Base-by-base conservation (phyloP, 2,329 filamentous ascomycete species). In the Calonectria honghensis region DNA sequence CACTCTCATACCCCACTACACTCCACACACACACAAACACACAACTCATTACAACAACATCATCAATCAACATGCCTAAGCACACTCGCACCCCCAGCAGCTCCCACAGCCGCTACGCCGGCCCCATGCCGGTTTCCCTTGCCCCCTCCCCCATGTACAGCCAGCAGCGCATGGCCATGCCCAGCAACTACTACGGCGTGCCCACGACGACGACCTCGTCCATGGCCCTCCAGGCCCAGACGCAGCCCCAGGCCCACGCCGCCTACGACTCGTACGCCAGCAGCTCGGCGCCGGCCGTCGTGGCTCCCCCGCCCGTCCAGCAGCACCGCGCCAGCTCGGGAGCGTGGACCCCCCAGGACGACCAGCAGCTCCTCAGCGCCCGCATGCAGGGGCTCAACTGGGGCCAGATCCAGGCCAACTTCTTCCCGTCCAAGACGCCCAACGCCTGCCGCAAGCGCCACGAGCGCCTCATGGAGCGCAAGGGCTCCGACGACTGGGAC, bases 371-470 rank as follows among this genome's bases (percentile, higher is more conserved):
- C 54, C 88, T 96, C 76, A 86, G 88, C 54, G 94, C 95, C 20
- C 91, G 95, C 68, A 91, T 93, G 63, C 91, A 93, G 80, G 94
- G 94, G 31, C 90, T 96, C 83, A 96, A 96, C 85, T 98, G 95
- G 95, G 90, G 91, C 69, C 93, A 95, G 80, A 97, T 97, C 82
- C 93, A 95, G 80, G 89, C 89, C 75, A 91, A 90, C 75, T 92
- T 95, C 85, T 98, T 98, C 83, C 94, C 93, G 1, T 89, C 86
- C 83, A 98, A 98, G 87, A 92, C 91, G 11, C 87, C 93, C 73
- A 97, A 97, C 83, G 96, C 96, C 24, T 98, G 95, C 86, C 94
- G 95, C 77, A 98, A 98, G 87, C 92, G 95, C 70, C 95, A 97
- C 81, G 95, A 98, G 85, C 90, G 95, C 51, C 87, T 98, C 78